These are phyloP conservation scores for Lepidium campestre DNA, from an alignment of 441 rosid species.

Conservation along the genomic window DNA sequence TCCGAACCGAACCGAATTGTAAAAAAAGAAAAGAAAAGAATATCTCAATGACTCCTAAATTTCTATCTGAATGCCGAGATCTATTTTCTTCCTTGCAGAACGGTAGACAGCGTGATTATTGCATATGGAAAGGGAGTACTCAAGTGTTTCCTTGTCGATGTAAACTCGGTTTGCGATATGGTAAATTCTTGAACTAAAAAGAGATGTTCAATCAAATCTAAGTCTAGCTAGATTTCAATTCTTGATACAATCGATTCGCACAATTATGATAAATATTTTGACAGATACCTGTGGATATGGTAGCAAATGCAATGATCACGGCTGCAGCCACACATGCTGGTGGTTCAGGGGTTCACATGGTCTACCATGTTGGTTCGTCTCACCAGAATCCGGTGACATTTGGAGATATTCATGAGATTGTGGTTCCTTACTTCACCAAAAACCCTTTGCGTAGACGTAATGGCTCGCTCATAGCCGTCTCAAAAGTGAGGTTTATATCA, in stretches of 20 bases:
- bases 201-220: not conserved
- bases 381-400: conserved; percentile 43
- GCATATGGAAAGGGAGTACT: conserved; percentile 74
- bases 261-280: not conserved
- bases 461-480: conserved; percentile 58
- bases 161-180: conserved; percentile 50
- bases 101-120: conserved; percentile 72
- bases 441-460: conserved; percentile 72
- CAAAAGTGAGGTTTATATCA: conserved; percentile 37
- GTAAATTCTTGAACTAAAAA: conserved; percentile 27
- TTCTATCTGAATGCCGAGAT: too few species aligned
- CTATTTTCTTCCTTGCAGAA: conserved; percentile 30
- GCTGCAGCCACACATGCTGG: conserved; percentile 51
- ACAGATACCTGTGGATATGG: conserved; percentile 91
- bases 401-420: conserved; percentile 40
- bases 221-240: not conserved
- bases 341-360: conserved; percentile 18
- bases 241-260: too few species aligned
- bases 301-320: conserved; percentile 65
- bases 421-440: conserved; percentile 40
- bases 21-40: too few species aligned
- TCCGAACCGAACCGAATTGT: not conserved
- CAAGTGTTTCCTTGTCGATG: conserved; percentile 62
- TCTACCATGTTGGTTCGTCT: conserved; percentile 83
- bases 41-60: not conserved